Percentiles rank a stretch among this genome's conserved stretches.
These are phyloP conservation scores for Mycena chlorophos DNA, from an alignment of 768 basidiomycete species.

Conservation along the genomic window DNA sequence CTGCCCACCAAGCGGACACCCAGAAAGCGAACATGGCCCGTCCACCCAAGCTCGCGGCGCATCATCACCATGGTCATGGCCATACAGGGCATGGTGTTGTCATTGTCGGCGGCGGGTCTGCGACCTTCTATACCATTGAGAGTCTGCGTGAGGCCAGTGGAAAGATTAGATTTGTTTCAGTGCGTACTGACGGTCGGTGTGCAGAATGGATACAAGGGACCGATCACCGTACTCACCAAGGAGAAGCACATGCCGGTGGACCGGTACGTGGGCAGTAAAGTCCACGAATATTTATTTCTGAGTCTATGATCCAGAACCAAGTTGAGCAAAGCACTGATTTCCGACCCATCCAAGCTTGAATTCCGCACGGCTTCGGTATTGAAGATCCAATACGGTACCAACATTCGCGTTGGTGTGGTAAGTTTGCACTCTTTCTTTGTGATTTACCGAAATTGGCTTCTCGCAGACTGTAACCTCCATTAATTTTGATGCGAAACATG, in stretches of 20 bases:
- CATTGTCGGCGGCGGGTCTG: constrained; percentile 85
- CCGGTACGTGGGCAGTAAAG: constrained; percentile 40
- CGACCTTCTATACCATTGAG: constrained; percentile 73
- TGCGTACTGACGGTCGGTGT: not conserved
- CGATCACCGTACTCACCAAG: constrained; percentile 77
- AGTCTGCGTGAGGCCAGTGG: constrained; percentile 71
- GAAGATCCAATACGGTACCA: constrained; percentile 71
- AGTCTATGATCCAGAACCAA: constrained; percentile 59
- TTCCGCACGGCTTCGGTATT: constrained; percentile 72
- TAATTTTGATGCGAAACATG: constrained; percentile 60
- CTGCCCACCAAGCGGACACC: constrained; percentile 63
- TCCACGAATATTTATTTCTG: constrained; percentile 9
- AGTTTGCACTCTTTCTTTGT: constrained; percentile 23
- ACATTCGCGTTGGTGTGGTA: constrained; percentile 61
- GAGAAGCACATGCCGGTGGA: constrained; percentile 84
- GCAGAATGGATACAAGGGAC: constrained; percentile 75
- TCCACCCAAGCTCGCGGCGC: constrained; percentile 51
- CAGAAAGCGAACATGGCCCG: constrained; percentile 67
- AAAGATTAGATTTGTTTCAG: no score
- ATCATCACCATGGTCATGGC: constrained; percentile 44
- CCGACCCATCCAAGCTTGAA: constrained; percentile 76
- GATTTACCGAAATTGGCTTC: constrained; percentile 1
- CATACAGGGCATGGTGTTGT: constrained; percentile 66
- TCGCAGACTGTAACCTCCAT: constrained; percentile 68
- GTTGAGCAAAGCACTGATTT: constrained; percentile 81